These are phyloP conservation scores for Scheffersomyces lignicola DNA, from an alignment of 1,139 yeast species.

Conservation along the genomic window DNA sequence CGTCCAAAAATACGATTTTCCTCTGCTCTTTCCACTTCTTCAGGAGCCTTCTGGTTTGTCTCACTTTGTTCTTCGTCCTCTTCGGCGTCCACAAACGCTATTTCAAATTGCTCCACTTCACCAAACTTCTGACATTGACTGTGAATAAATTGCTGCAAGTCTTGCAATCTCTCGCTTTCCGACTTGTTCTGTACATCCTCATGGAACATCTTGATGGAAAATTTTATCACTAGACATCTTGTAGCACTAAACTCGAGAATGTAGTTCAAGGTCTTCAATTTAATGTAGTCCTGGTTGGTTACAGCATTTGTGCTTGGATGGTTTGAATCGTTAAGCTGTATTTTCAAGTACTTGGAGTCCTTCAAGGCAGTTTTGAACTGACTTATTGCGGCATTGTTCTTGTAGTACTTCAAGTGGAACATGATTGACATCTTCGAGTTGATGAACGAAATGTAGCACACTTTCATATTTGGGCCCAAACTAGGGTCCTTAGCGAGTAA, in stretches of 20 bases:
- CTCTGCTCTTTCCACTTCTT: conserved; percentile 4
- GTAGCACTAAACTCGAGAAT: conserved; percentile 44
- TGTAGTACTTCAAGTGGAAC: conserved; percentile 36
- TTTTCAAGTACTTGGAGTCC: conserved; percentile 32
- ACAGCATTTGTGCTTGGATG: conserved; percentile 6
- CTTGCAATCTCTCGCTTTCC: conserved; percentile 5
- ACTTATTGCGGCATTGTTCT: conserved; percentile 26
- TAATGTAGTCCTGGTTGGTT: conserved; percentile 36
- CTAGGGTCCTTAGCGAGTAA: conserved; percentile 21
- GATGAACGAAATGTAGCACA: conserved; percentile 42
- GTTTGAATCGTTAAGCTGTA: conserved; percentile 29
- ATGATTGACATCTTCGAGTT: conserved; percentile 35
- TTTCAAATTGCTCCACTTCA: conserved; percentile 32
- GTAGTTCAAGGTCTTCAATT: conserved; percentile 43
- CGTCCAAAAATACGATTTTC: conserved; percentile 13
- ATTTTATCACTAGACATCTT: conserved; percentile 28
- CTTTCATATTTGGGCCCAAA: conserved; percentile 17
- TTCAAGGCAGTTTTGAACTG: conserved; percentile 25
- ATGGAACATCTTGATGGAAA: conserved; percentile 12
- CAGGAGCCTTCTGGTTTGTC: conserved; percentile 8
- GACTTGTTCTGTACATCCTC: conserved; percentile 6
- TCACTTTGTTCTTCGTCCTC: conserved; percentile 2
- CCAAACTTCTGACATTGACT: conserved; percentile 33
- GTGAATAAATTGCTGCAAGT: conserved; percentile 13
- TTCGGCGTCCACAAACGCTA: conserved; percentile 6